phyloP scores from a whole-genome alignment of 441 rosid genomes.

The Euphorbia schlechtendalii region DNA sequence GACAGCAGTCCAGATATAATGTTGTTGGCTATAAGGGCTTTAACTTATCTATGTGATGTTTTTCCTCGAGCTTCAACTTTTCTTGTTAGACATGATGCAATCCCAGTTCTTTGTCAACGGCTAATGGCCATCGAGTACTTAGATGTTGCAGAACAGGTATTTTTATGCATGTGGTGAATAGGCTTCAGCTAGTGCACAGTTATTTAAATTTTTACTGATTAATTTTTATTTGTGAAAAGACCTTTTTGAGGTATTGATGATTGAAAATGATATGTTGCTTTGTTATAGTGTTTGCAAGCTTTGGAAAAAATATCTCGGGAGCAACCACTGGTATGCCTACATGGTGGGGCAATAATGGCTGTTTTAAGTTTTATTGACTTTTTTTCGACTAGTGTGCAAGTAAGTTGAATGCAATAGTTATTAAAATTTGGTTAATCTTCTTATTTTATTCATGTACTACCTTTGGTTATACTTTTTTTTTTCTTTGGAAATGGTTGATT shows the following conservation, averaged over 20 bases:
- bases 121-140: constrained; percentile 73
- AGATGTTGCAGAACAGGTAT: constrained; percentile 98
- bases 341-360: constrained; percentile 91
- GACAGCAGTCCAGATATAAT: constrained; percentile 65
- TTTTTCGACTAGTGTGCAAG: constrained; percentile 89
- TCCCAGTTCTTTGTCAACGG: constrained; percentile 80
- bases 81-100: constrained; percentile 73
- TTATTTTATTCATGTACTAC: constrained; percentile 4
- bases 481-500: constrained; percentile 1
- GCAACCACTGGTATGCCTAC: constrained; percentile 80
- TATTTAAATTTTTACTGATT: not conserved
- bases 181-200: not conserved
- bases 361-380: constrained; percentile 77
- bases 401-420: constrained; percentile 23
- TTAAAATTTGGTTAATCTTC: constrained; percentile 8
- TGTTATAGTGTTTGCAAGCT: constrained; percentile 88
- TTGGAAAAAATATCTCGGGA: constrained; percentile 92
- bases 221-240: not conserved
- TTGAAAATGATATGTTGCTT: constrained; percentile 11
- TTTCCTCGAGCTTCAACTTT: constrained; percentile 71
- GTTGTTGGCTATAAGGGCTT: constrained; percentile 78
- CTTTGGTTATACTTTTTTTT: constrained; percentile 3
- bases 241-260: not conserved
- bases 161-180: constrained; percentile 4
- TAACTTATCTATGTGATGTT: constrained; percentile 90